Base-by-base conservation (phyloP, 148 eudicot genomes). In the Vaccinium vitisidaea region DNA sequence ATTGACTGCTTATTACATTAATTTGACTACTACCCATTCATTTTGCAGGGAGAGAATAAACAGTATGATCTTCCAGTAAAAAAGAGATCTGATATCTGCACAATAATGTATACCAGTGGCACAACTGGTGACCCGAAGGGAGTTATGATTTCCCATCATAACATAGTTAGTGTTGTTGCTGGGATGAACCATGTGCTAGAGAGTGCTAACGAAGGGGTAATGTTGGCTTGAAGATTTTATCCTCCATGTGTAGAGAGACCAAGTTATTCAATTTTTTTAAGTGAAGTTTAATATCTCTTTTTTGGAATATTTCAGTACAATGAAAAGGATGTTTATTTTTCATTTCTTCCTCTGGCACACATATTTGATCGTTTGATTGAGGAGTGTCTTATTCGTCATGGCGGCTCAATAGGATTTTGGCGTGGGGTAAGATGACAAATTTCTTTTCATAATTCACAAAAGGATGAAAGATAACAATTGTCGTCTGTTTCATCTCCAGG, bases 71-170 rank as follows among this genome's bases (percentile, higher is more conserved):
- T 94, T 71, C 94, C 90, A 5, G 84, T 85, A 81, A 93, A 92
- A 91, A 90, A 90, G 79, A 97, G 87, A 86, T 89, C 86, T 82
- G 99, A 97, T 87, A 90, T 94, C 84, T 94, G 98, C 88, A 97
- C 99, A 25, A 97, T 97, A 71, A 97, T 95, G 99, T 97, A 97
- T 88, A 97, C 99, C 76, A 97, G 99, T 84, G 98, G 99, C 89
- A 97, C 99, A 39, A 97, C 99, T 82, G 99, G 98, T 71, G 98
- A 97, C 84, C 99, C 99, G 23, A 97, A 97, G 91, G 99, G 99
- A 83, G 99, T 97, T 70, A 86, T 94, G 86, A 86, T 97, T 77
- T 94, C 99, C 10, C 93, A 97, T 88, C 95, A 94, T 78, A 90
- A 90, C 91, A 94, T 97, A 85, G 89, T 94, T 19, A 88, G 92